Base-by-base conservation (phyloP, 2,329 filamentous ascomycete species). In the Botryotinia convoluta region DNA sequence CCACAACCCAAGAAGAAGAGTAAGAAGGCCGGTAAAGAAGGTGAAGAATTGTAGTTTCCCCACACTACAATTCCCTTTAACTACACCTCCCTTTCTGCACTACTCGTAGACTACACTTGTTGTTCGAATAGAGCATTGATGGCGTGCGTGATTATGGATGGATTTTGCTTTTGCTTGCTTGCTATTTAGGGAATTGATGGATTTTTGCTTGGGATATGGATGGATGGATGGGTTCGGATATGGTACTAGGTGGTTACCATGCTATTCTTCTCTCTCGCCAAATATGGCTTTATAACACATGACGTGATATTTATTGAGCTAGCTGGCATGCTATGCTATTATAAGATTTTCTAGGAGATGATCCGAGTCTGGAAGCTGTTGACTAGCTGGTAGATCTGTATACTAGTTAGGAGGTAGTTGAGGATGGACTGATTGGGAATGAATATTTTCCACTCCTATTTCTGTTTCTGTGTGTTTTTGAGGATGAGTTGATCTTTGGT, bases 1-100 rank as follows among this genome's bases (percentile, higher is more conserved):
- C 86, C 74, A 82, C 83, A 75, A 81, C 83, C 75, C 82, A 90
- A 90, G 85, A 94, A 94, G 88, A 89, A 88, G 85, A 85, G 75
- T 69, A 90, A 90, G 85, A 89, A 88, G 84, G 78, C 72, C 67
- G 77, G 76, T 42, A 87, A 86, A 80, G 83, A 83, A 77, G 80
- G 81, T 74, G 81, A 83, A 37, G 79, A 81, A 54, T 68, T 68
- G 64, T 68, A 68, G 45, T 42, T 32, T 39, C 2, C 6, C 0
- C n/a, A 54, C 14, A 54, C 45, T 68, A 57, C 48, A 18, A 22
- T 54, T 39, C 26, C 45, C 32, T 42, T 14, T 18, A n/a, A 7
- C 4, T 29, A 29, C 35, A 26, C 64, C 26, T 54, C 35, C 18
- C 48, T 68, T 68, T 68, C 61, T 68, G 64, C 64, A 54, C 64